Evolutionary conservation across 495 filamentous ascomycete genomes (phyloP), one percentile per base, ranked within the genome.

Genomic region (Clohesyomyces aquaticus): DNA sequence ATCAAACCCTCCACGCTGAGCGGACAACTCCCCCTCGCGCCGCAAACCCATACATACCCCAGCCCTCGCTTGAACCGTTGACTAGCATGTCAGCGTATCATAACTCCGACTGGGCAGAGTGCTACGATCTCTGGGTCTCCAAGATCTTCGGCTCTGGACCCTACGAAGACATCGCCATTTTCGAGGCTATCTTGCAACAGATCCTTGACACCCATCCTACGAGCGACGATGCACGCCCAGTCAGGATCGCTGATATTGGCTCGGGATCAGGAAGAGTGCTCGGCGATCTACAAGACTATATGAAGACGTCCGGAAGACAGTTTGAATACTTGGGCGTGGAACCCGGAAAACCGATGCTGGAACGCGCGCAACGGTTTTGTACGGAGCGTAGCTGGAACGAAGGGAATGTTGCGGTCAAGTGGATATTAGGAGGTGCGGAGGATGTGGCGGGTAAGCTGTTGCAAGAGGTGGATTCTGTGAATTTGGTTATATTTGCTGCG

Each of bases 91-190:
- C 25, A 14, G 25, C 49, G 18, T 52, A 52, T 27, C 49, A 29
- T 26, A 52, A 29, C 14, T 26, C 23, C 3, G 22, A 50, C 22
- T 50, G 47, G 47, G 47, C 47, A 11, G 25, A 52, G 16, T 29
- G 49, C 49, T 52, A 52, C 23, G 49, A 52, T 27, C 49, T 52
- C 18, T 52, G 49, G 49, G 49, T 29, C 3, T 2, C 11, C 27
- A 12, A 8, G 27, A 3, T 52, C 6, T 52, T 52, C 28, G 49
- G 49, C 6, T 10, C 27, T 52, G 18, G 23, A 14, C 49, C 25
- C 16, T 8, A 1, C 28, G 49, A 28, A 32, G 49, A 29, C 18
- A 52, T 52, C 6, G 23, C 18, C 18, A 26, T 52, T 52, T 29
- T 52, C 25, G 26, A 10, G 8, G 25, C 22, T 4, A 52, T 52